A percentile compares a stretch with the other conserved stretches of the same genome.
Evolutionary conservation across 202 grass and related monocot genomes (phyloP).

Genomic region (Panicum hallii): DNA sequence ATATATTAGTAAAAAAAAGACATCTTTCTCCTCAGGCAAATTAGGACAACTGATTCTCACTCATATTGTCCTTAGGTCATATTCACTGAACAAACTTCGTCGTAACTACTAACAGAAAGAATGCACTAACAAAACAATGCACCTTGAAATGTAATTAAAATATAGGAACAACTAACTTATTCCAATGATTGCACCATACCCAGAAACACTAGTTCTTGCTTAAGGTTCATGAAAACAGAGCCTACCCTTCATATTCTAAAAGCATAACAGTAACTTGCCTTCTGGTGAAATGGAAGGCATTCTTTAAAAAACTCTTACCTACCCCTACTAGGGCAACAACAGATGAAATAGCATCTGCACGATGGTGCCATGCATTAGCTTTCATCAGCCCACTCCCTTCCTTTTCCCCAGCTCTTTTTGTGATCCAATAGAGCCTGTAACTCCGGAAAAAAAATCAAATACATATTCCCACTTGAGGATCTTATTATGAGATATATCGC

Average conservation of each 20-base stretch:
- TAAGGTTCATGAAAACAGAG: conserved; percentile 34
- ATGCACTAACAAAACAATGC: conserved; percentile 25
- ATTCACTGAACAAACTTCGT: conserved; percentile 30
- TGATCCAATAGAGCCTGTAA: conserved; percentile 85
- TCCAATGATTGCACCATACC: neutral
- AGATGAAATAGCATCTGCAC: conserved; percentile 92
- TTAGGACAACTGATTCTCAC: conserved; percentile 7
- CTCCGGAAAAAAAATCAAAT: conserved; percentile 31
- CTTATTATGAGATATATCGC: conserved; percentile 28
- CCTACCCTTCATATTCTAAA: conserved; percentile 14
- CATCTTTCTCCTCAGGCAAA: conserved; percentile 23
- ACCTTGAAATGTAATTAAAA: conserved; percentile 31
- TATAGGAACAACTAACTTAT: conserved; percentile 5
- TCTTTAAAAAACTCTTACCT: conserved; percentile 67
- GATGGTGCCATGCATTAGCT: conserved; percentile 98
- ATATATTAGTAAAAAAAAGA: conserved; percentile 7
- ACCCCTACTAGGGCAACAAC: conserved; percentile 89
- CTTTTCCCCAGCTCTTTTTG: conserved; percentile 89
- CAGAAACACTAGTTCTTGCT: conserved; percentile 1
- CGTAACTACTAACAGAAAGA: neutral
- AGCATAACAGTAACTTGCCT: conserved; percentile 19
- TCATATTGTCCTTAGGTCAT: conserved; percentile 12
- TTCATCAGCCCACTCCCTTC: conserved; percentile 96
- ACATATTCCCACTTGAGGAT: conserved; percentile 28
- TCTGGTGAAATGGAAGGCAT: conserved; percentile 27